These are phyloP conservation scores for Ambrosia hybrid DNA, from an alignment of 140 eudicot species.

Conservation along the genomic window DNA sequence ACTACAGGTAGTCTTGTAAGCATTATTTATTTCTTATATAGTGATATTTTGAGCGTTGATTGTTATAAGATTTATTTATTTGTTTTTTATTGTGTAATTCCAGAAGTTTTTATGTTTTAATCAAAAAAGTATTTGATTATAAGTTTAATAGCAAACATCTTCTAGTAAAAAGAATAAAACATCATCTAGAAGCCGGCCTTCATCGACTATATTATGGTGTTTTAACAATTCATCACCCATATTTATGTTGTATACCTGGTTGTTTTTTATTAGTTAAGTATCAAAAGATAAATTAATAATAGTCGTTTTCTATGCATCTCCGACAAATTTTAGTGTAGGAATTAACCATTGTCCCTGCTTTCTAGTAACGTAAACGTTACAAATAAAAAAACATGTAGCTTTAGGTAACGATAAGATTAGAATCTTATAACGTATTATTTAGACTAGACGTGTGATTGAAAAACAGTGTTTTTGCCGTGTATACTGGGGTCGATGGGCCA, in stretches of 20 bases:
- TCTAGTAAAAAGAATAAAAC: background rate
- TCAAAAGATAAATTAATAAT: background rate
- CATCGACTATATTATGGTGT: background rate
- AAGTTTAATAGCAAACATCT: too few relatives aligned
- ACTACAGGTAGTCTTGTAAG: too few relatives aligned
- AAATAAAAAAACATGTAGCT: background rate
- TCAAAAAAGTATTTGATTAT: background rate
- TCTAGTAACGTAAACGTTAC: too few relatives aligned
- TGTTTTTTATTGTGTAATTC: too few relatives aligned
- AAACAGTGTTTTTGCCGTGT: constrained; percentile 22
- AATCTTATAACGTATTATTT: background rate
- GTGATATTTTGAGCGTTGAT: too few relatives aligned
- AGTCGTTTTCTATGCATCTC: too few relatives aligned
- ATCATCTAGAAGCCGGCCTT: background rate
- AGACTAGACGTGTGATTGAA: constrained; percentile 1
- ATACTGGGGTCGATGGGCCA: constrained; percentile 13
- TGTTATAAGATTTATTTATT: background rate
- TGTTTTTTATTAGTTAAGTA: background rate
- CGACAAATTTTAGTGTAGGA: too few relatives aligned
- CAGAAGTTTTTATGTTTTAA: too few relatives aligned
- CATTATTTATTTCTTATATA: too few relatives aligned
- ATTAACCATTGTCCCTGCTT: too few relatives aligned
- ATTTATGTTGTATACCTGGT: background rate
- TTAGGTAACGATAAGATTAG: background rate
- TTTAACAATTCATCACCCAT: background rate